Base-by-base conservation (phyloP, 352 stramenopile genomes). In the Globisporangium polare region DNA sequence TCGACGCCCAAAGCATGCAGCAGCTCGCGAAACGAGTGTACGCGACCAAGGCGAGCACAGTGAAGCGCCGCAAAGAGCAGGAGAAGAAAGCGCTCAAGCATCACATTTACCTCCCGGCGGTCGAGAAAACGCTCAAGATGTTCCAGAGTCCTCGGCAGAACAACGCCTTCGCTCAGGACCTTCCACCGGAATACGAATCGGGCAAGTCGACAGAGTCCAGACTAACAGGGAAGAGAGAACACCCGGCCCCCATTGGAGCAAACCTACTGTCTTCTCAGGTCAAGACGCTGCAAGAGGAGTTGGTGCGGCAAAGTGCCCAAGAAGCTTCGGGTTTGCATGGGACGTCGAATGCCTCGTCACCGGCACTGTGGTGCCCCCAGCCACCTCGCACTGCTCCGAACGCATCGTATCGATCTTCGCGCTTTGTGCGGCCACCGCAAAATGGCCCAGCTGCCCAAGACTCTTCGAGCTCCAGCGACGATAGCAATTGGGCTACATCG, bases 231-330 rank as follows among this genome's bases (percentile, higher is more conserved):
- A 46, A 24, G 31, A 17, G 15, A 22, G 39, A 27, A n/a, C 3
- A 42, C 33, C 8, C 22, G 22, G 54, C 45, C 24, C 59, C 65
- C 12, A 50, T 69, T 22, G 73, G 73, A 1, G 70, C 67, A 15
- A 75, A 72, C 18, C 26, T 82, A 27, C 61, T 80, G 17, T 80
- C 75, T 7, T 72, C 77, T 2, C 74, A 83, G 26, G 35, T 88
- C 2, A 54, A 74, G 2, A 62, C 60, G 17, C 62, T 88, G 12
- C 75, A 70, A 17, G 68, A 64, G 18, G 65, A 65, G 58, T 54
- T 83, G 10, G 45, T 71, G 8, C 33, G 18, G n/a, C 33, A 17
- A 24, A 39, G 6, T 2, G 10, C 18, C 47, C 62, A 18, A 39
- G 31, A 24, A 29, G 17, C 9, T 10, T 27, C 31, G 15, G 27